Conservation (phyloP, 2,329 filamentous ascomycete genomes). For the Alternaria hordeiaustralica region DNA sequence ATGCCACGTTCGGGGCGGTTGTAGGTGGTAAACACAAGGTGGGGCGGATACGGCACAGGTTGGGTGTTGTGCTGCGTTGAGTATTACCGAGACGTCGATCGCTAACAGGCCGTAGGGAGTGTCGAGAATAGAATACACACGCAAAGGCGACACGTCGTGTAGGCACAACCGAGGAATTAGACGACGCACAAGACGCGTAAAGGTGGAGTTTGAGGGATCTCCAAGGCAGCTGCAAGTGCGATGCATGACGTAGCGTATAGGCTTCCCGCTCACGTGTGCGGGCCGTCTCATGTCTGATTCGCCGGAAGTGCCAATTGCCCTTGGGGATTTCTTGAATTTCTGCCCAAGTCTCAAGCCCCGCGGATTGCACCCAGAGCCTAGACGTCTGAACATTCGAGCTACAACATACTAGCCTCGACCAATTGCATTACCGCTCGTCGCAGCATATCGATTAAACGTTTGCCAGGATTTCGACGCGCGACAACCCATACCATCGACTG, state of each 20-base stretch:
- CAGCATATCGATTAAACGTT: background rate
- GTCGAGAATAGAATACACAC: conserved; percentile 29
- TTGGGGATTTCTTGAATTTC: conserved; percentile 20
- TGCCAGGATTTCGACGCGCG: background rate
- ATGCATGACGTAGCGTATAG: conserved; percentile 46
- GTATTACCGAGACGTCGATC: conserved; percentile 19
- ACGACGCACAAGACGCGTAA: conserved; percentile 31
- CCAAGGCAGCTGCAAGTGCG: conserved; percentile 41
- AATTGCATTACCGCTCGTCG: background rate
- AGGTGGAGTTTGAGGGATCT: conserved; percentile 33
- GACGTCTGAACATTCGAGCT: background rate
- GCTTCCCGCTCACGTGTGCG: conserved; percentile 34
- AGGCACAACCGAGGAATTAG: conserved; percentile 21
- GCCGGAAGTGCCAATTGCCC: conserved; percentile 21
- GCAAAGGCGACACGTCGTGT: conserved; percentile 21
- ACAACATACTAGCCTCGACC: background rate
- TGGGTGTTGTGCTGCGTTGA: conserved; percentile 26
- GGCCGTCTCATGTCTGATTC: conserved; percentile 30
- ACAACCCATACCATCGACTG: background rate
- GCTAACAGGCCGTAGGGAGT: conserved; percentile 22
- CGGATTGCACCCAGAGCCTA: conserved; percentile 2
- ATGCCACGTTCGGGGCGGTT: conserved; percentile 28
- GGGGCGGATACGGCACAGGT: conserved; percentile 24
- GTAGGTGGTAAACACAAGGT: conserved; percentile 33
- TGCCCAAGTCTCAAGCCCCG: conserved; percentile 9